Base-by-base conservation (phyloP, 2,329 filamentous ascomycete species). In the Stemphylium beticola region DNA sequence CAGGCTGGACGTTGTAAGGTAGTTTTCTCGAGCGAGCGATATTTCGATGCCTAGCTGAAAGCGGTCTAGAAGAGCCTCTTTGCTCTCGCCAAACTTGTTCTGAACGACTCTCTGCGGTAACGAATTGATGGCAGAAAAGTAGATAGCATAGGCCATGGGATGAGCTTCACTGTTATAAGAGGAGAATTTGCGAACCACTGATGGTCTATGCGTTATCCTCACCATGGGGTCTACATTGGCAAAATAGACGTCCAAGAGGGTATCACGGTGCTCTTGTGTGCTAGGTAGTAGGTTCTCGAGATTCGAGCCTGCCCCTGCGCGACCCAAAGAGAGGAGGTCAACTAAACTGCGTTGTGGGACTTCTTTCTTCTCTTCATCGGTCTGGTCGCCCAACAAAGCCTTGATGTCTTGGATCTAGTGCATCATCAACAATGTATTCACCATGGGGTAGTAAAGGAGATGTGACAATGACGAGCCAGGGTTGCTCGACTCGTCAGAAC, bases 361-460 rank as follows among this genome's bases (percentile, higher is more conserved):
- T 33, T 59, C 58, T 24, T 72, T 69, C 12, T 49, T 60, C 32
- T 70, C 69, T 50, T 72, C 69, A n/a, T 72, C 69, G 2, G 63
- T 65, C 44, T 66, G 64, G 10, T 72, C 69, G 7, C 70, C 68
- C 12, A 76, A 56, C 8, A 76, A 57, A 7, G 72, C 72, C 51
- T 74, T 76, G 48, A 76, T 76, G 46, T 76, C 73, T 64, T 75
- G 72, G 8, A 76, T 74, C 73, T 75, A 32, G 10, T 42, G n/a
- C 48, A 18, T 7, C 24, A 22, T 53, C 43, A 55, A 42, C 15
- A 38, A 26, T 43, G 17, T 29, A n/a, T 17, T 12, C 7, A 22
- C 12, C 9, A 26, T 20, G 36, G 22, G 2, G 22, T 24, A 24
- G 22, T 24, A 4, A 24, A 24, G 6, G 4, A 24, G 22, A 24